A percentile compares a stretch with the other conserved stretches of the same genome.
Evolutionary conservation across 331 rosid species (phyloP).

Genomic region (Rhamnella rubrinervis): DNA sequence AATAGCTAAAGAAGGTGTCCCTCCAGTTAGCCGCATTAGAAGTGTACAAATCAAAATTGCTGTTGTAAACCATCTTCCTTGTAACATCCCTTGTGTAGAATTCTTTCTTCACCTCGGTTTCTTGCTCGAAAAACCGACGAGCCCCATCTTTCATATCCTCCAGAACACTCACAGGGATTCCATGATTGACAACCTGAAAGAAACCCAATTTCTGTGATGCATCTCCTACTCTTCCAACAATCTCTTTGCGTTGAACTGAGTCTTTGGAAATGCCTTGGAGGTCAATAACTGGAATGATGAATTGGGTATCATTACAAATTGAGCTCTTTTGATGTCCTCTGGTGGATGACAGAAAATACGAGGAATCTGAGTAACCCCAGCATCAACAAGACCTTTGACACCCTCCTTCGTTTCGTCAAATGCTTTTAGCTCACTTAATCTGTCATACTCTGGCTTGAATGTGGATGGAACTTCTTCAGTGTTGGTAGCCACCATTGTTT

Average conservation of each 20-base stretch:
- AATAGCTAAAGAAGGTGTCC: constrained; percentile 23
- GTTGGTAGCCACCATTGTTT: not conserved
- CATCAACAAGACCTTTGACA: constrained; percentile 39
- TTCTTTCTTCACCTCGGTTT: constrained; percentile 21
- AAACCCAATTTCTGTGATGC: constrained; percentile 37
- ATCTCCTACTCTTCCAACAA: constrained; percentile 17
- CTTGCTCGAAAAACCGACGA: constrained; percentile 32
- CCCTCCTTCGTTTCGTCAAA: constrained; percentile 43
- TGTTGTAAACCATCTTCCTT: constrained; percentile 3
- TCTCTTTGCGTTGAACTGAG: not conserved
- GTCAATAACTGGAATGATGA: constrained; percentile 37
- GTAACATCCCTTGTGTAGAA: constrained; percentile 21
- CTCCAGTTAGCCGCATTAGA: constrained; percentile 44
- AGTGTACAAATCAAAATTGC: constrained; percentile 40
- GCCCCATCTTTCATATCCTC: constrained; percentile 25
- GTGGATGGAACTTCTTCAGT: not conserved
- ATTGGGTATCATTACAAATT: not conserved
- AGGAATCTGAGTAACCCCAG: constrained; percentile 23
- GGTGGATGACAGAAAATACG: constrained; percentile 22
- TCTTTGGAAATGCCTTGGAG: constrained; percentile 15
- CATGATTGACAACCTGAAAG: constrained; percentile 42
- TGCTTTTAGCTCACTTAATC: constrained; percentile 15
- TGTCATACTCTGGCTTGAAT: constrained; percentile 5
- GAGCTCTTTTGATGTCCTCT: not conserved
- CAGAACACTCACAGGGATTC: constrained; percentile 26